Percentiles rank a stretch among this genome's conserved stretches.
phyloP scores from a whole-genome alignment of 495 filamentous ascomycete genomes.

The Penicillium lividum region DNA sequence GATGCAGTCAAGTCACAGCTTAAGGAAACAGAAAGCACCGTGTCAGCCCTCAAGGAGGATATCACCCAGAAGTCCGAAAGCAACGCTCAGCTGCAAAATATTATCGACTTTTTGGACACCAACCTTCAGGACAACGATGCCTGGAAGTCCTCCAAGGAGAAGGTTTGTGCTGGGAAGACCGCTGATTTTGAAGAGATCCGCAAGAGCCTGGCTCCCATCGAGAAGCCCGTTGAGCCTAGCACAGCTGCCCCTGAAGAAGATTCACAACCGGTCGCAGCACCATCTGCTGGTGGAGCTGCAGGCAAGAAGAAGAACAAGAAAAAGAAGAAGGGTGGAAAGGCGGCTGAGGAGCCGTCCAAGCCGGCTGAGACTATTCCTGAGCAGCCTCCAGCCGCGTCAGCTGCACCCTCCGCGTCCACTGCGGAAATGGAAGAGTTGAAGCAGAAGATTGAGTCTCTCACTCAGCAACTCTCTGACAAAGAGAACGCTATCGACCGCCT shows the following conservation, averaged over 20 bases:
- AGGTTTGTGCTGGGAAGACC: slow-evolving; percentile 31
- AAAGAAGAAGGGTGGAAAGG: slow-evolving; percentile 80
- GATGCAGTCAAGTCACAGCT: slow-evolving; percentile 52
- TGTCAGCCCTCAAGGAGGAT: slow-evolving; percentile 44
- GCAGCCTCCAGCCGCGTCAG: slow-evolving; percentile 25
- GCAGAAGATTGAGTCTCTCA: slow-evolving; percentile 54
- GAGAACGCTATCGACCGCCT: slow-evolving; percentile 68
- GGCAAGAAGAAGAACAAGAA: slow-evolving; percentile 83
- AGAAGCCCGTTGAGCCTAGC: slow-evolving; percentile 15
- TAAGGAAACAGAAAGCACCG: slow-evolving; percentile 48
- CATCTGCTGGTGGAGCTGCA: slow-evolving; percentile 20
- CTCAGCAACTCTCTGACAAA: slow-evolving; percentile 67
- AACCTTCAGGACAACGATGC: slow-evolving; percentile 34
- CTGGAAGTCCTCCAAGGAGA: slow-evolving; percentile 40
- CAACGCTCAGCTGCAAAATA: slow-evolving; percentile 30
- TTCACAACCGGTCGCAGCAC: slow-evolving; percentile 22
- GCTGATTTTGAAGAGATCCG: slow-evolving; percentile 41
- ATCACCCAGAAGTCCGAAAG: slow-evolving; percentile 36
- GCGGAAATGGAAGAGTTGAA: slow-evolving; percentile 47
- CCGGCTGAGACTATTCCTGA: slow-evolving; percentile 26
- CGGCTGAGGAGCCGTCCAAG: slow-evolving; percentile 40
- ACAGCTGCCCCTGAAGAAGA: slow-evolving; percentile 22
- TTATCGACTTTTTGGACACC: slow-evolving; percentile 42
- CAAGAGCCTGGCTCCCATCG: slow-evolving; percentile 29
- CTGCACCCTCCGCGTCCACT: slow-evolving; percentile 12